Evolutionary conservation across 108 stramenopile species (phyloP), one percentile per base, ranked within the genome.

Genomic region (Nitzschia sp.): DNA sequence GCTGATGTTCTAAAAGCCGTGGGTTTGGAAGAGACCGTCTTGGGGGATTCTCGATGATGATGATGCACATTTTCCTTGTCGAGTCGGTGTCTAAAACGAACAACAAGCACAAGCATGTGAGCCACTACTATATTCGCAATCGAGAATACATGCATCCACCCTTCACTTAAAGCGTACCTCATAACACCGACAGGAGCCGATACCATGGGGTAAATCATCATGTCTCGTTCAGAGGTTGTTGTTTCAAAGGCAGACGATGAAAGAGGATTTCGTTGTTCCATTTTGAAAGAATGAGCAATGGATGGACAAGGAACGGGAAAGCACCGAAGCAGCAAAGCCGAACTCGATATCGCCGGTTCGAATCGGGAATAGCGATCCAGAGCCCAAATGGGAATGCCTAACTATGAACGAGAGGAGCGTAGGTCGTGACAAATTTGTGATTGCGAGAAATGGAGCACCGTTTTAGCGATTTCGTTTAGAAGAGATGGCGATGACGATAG

Each of bases 41-140:
- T 6, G 38, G 6, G 38, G 38, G 11, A 19, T 4, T 51, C 18
- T 4, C 21, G 49, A 23, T 23, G 21, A 51, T 51, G 49, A 21
- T 51, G 49, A 4, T 21, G 13, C 4, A 51, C 49, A 51, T 51
- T 51, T 51, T 51, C 49, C 49, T 51, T 51, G 49, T 51, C 49
- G 21, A 51, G 4, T 19, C n/a, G 11, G 49, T 51, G 49, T 19
- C 19, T 51, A 19, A 42, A 42, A 42, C 9, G 38, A 42, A 42
- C 6, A 13, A 13, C 6, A 42, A 13, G 38, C 38, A 42, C 6
- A 42, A 42, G 38, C 6, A 6, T 42, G 38, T 42, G 38, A 42
- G 38, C 13, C 38, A 42, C 6, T 9, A 42, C 6, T 6, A 9
- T 6, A 9, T 42, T 42, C 38, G 38, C 38, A 42, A 42, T 9